Conservation (phyloP, 176 grass and related monocot species). For the bread wheat (Triticum aestivum) region DNA sequence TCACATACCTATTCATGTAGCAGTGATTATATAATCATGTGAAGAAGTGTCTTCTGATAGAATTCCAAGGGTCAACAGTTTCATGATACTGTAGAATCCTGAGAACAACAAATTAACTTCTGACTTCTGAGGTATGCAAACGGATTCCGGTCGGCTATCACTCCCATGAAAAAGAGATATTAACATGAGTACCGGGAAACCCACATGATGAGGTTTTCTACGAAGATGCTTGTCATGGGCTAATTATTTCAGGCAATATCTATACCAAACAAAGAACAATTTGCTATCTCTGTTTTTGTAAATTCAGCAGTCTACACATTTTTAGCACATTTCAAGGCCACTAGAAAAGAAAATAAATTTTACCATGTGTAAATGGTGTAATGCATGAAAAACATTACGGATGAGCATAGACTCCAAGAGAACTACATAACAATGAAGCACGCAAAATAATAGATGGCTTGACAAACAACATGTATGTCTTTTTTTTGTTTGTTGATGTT, state of each 20-base stretch:
- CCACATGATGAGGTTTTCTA: neutral
- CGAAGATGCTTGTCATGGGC: neutral
- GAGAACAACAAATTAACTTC: slow-evolving; percentile 6
- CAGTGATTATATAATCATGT: neutral
- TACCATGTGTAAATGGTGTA: neutral
- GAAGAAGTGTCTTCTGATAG: neutral
- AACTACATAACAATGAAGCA: neutral
- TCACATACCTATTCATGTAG: neutral
- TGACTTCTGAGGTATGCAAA: neutral
- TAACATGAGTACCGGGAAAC: neutral
- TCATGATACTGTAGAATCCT: neutral
- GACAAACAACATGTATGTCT: neutral
- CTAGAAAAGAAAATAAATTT: neutral
- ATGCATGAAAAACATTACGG: neutral
- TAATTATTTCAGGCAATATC: neutral
- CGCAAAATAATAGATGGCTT: neutral
- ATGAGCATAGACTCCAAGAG: slow-evolving; percentile 21
- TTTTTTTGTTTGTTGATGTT: neutral
- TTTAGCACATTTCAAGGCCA: neutral
- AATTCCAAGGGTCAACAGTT: neutral
- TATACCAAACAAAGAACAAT: neutral
- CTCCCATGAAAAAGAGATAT: neutral
- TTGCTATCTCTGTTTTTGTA: neutral
- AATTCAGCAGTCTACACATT: neutral
- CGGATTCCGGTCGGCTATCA: neutral